Evolutionary conservation across 1,284 basidiomycete genomes (phyloP).

Genomic region (Ceratobasidium sp.): DNA sequence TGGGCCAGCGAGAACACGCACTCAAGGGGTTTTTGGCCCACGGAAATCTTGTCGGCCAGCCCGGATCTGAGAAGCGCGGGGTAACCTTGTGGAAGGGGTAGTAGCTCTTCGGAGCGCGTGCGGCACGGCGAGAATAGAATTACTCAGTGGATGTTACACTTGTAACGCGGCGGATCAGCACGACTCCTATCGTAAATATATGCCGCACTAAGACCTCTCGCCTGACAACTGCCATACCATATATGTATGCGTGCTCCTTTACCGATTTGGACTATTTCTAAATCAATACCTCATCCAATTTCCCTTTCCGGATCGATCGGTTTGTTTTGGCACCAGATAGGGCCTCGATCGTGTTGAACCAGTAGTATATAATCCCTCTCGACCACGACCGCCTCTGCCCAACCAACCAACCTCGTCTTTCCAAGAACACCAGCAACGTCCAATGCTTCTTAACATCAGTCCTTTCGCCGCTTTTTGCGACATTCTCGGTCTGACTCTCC

Average conservation of each 20-base stretch:
- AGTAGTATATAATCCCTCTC: neutral
- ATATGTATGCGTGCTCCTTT: neutral
- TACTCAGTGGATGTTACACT: neutral
- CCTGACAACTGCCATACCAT: no score
- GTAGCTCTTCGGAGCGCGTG: no score
- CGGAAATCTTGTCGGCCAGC: no score
- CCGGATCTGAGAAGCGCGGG: no score
- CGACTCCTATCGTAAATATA: neutral
- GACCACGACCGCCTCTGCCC: neutral
- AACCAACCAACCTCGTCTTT: neutral
- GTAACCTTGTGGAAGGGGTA: no score
- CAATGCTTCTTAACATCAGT: neutral
- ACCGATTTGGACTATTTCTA: neutral
- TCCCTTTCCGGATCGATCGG: neutral
- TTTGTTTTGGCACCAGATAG: neutral
- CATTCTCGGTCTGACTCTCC: neutral
- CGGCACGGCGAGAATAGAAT: no score
- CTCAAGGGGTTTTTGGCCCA: no score
- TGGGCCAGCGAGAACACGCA: no score
- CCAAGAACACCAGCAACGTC: neutral
- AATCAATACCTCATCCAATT: neutral
- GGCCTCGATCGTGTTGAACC: neutral
- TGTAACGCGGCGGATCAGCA: neutral
- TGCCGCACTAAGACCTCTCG: neutral
- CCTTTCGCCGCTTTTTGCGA: slow-evolving; percentile 1